Conservation (phyloP, 768 basidiomycete species). For the Russula sp. region DNA sequence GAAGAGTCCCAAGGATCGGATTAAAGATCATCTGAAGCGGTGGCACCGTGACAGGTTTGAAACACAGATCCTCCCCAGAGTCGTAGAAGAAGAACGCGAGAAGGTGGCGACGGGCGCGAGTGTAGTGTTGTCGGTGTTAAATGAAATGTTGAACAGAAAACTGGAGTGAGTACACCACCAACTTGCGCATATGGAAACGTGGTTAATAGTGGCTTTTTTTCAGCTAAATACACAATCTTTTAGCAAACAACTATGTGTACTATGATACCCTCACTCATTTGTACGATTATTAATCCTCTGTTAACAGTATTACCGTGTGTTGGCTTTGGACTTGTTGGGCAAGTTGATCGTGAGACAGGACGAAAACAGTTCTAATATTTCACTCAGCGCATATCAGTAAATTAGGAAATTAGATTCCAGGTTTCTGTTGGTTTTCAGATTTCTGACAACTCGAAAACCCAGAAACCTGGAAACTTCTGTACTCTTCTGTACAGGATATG, state of each 20-base stretch:
- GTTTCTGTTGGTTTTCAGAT: no score
- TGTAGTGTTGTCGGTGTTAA: conserved; percentile 63
- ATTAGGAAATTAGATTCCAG: no score
- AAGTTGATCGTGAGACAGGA: no score
- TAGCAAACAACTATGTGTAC: conserved; percentile 28
- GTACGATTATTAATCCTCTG: conserved; percentile 30
- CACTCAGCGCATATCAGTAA: no score
- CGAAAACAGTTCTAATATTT: no score
- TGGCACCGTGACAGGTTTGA: conserved; percentile 68
- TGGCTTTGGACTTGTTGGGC: background rate
- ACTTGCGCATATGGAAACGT: no score
- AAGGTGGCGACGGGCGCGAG: conserved; percentile 71
- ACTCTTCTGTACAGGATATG: no score
- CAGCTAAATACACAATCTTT: conserved; percentile 25
- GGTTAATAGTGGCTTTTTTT: conserved; percentile 12
- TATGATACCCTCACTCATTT: conserved; percentile 30
- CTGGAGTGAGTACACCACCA: no score
- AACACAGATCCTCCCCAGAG: conserved; percentile 60
- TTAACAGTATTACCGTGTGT: conserved; percentile 23
- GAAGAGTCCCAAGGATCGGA: conserved; percentile 61
- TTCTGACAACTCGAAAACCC: no score
- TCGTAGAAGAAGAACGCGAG: conserved; percentile 60
- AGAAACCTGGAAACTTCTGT: no score
- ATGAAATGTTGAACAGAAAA: conserved; percentile 60
- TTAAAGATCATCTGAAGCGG: conserved; percentile 68